Evolutionary conservation across 441 rosid genomes (phyloP).

Genomic region (Croton laevigatus): DNA sequence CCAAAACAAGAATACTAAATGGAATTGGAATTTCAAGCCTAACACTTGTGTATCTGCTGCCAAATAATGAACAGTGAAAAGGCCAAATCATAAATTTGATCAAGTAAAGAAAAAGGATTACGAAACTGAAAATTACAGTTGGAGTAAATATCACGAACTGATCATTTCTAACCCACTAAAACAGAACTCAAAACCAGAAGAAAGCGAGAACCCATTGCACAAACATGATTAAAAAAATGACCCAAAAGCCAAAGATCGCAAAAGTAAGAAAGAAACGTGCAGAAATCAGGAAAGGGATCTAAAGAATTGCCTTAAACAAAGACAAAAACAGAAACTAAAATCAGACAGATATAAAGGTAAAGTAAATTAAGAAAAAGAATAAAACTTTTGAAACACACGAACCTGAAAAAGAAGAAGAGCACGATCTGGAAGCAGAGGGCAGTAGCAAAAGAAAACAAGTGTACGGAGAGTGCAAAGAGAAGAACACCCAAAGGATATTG

Average conservation of each 20-base stretch:
- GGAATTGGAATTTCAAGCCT: conserved; percentile 6
- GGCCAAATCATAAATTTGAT: background rate
- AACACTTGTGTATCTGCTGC: conserved; percentile 11
- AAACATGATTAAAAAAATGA: background rate
- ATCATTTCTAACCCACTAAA: background rate
- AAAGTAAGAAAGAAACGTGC: conserved; percentile 6
- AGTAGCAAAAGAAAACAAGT: conserved; percentile 5
- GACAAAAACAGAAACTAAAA: background rate
- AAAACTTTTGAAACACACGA: background rate
- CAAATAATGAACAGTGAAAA: conserved; percentile 15
- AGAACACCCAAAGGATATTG: conserved; percentile 7
- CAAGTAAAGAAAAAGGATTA: background rate
- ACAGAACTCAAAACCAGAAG: background rate
- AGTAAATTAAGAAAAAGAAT: background rate
- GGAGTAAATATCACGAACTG: background rate
- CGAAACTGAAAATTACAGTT: background rate
- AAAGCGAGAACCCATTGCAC: background rate
- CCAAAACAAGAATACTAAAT: background rate
- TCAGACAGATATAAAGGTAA: background rate
- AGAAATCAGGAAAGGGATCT: conserved; percentile 8
- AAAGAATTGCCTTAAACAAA: background rate
- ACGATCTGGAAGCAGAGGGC: conserved; percentile 18
- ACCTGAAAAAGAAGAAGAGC: conserved; percentile 2
- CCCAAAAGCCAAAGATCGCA: conserved; percentile 10
- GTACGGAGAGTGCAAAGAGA: background rate